Evolutionary conservation across 345 rosid species (phyloP).

Genomic region (Acer negundo): DNA sequence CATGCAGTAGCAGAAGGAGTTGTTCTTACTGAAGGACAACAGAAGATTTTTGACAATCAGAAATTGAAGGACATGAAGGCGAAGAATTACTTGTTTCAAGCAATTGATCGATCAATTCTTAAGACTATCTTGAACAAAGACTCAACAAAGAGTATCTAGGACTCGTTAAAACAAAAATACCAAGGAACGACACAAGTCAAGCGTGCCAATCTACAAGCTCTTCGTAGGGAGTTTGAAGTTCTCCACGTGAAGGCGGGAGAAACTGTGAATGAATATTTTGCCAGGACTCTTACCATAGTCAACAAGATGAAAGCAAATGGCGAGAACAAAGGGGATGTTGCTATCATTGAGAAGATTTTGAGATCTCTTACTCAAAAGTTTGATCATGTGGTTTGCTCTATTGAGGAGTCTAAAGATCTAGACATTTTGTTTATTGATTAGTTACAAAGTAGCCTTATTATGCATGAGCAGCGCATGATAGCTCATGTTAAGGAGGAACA

Average conservation of each 20-base stretch:
- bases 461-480: too few relatives aligned
- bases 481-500: too few relatives aligned
- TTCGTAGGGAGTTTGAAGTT: background rate
- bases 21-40: background rate
- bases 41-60: background rate
- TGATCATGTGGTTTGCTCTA: background rate
- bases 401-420: background rate
- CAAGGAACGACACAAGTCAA: background rate
- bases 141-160: background rate
- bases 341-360: background rate
- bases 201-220: background rate
- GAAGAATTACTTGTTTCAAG: too few relatives aligned
- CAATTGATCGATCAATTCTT: background rate
- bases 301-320: slow-evolving; percentile 14
- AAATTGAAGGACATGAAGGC: too few relatives aligned
- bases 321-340: background rate
- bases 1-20: background rate
- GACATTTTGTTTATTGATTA: background rate
- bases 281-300: background rate
- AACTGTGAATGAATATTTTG: slow-evolving; percentile 10
- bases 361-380: slow-evolving; percentile 4
- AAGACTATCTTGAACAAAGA: slow-evolving; percentile 12
- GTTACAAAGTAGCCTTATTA: too few relatives aligned
- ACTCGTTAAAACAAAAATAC: slow-evolving; percentile 15
- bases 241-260: slow-evolving; percentile 4